Evolutionary conservation across 495 filamentous ascomycete genomes (phyloP), one percentile per base, ranked within the genome.

Genomic region (Halenospora varia): DNA sequence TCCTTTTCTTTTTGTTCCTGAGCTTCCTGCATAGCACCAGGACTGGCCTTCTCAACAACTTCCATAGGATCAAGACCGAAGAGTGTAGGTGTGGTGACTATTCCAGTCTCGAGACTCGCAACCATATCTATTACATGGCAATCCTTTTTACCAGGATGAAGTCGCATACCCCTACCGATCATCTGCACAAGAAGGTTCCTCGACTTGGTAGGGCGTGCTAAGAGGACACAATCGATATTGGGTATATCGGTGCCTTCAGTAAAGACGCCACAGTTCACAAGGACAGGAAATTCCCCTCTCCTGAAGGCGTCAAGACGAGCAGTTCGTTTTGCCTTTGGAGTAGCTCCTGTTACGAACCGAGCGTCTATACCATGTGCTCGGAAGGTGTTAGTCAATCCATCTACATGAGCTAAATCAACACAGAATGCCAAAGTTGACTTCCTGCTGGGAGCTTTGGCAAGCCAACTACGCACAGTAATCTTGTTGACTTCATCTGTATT

Each of bases 101-200:
- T 87, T 0, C 95, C 94, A 0, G 84, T 85, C 53, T 82, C 78
- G 13, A 97, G 74, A 11, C 83, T 87, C 0, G 90, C 84, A 0
- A 97, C 94, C 89, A 99, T 92, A 68, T 99, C 94, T 60, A 99
- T 94, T 47, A 99, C 77, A 68, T 97, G 94, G 62, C 94, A 99
- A 64, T 97, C 82, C 41, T 85, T 69, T 67, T 99, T 99, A 0
- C 79, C 88, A 2, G 86, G 76, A 65, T 87, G 78, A 25, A 96
- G 72, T 29, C 94, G 85, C 80, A 97, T 87, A 0, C 94, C 94
- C 58, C 94, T 84, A 0, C 94, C 94, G 48, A 99, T 96, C 94
- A 99, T 99, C 68, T 99, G 94, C 3, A 96, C 84, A 2, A 99
- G 78, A 8, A 99, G 76, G 61, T 96, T 97, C 19, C 87, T 83